These are phyloP conservation scores for Plasmodium knowlesi DNA, from an alignment of 169 alveolate genomes.

Conservation along the genomic window DNA sequence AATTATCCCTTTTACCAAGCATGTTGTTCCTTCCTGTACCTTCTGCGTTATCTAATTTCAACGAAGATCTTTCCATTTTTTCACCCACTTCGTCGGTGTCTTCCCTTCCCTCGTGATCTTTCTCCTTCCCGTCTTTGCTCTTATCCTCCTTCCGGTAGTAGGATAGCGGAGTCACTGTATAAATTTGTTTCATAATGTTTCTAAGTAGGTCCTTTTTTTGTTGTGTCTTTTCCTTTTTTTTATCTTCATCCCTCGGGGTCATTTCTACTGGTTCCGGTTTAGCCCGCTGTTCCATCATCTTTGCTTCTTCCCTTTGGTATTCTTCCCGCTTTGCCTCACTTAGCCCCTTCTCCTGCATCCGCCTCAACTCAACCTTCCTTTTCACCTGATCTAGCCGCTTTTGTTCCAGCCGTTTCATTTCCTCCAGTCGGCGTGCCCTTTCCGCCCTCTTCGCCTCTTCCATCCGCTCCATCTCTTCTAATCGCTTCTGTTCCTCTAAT, in stretches of 20 bases:
- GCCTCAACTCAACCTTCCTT: conserved; percentile 20
- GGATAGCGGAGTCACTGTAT: conserved; percentile 24
- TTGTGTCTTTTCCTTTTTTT: background rate
- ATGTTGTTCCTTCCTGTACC: background rate
- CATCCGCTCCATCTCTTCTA: background rate
- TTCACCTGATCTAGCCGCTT: background rate
- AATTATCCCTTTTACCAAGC: background rate
- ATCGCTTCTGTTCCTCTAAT: background rate
- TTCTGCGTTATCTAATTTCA: background rate
- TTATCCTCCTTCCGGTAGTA: conserved; percentile 1
- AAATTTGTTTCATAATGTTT: conserved; percentile 29
- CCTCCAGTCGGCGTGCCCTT: background rate
- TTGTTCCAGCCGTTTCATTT: conserved; percentile 10
- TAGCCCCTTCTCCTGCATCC: conserved; percentile 6
- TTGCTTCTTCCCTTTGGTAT: background rate
- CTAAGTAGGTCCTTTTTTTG: conserved; percentile 12
- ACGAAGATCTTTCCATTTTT: background rate
- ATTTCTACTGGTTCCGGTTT: background rate
- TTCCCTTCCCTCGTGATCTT: background rate
- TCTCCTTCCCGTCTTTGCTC: background rate
- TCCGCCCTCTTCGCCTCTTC: background rate
- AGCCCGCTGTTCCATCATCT: background rate
- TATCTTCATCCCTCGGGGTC: background rate
- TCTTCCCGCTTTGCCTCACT: conserved; percentile 5
- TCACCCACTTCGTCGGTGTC: conserved; percentile 11